Conservation (phyloP, 140 eudicot species). For the Erigeron philadelphicus region DNA sequence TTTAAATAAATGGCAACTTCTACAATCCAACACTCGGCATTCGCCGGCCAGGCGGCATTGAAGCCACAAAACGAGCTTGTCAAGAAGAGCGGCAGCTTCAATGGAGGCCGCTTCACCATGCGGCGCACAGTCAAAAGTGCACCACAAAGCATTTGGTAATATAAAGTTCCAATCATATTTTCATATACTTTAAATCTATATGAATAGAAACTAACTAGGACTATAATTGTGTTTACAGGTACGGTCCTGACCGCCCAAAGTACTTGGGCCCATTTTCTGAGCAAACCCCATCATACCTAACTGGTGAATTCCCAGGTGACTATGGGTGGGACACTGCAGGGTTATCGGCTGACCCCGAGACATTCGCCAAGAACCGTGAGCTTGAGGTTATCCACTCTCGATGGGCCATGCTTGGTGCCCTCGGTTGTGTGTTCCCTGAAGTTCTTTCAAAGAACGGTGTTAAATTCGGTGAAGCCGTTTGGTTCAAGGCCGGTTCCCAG, state of each 20-base stretch:
- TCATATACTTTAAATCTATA: too few relatives aligned
- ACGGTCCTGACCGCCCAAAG: conserved; percentile 82
- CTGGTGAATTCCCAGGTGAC: conserved; percentile 96
- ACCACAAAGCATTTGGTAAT: too few relatives aligned
- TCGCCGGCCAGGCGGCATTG: too few relatives aligned
- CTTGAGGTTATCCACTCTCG: conserved; percentile 87
- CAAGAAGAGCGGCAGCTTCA: conserved; percentile 46
- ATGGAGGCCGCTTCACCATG: too few relatives aligned
- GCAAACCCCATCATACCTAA: conserved; percentile 89
- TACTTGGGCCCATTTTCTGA: conserved; percentile 93
- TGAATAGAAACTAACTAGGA: background rate
- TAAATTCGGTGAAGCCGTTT: conserved; percentile 79
- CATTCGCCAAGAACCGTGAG: conserved; percentile 89
- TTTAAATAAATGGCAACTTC: conserved; percentile 60
- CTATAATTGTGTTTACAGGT: conserved; percentile 38
- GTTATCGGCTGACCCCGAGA: conserved; percentile 84
- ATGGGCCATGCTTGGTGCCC: conserved; percentile 95
- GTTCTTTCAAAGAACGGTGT: conserved; percentile 77
- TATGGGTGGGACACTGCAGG: conserved; percentile 98
- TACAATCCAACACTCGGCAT: conserved; percentile 48
- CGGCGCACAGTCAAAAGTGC: too few relatives aligned
- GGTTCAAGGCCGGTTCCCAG: conserved; percentile 94
- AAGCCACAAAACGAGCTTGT: conserved; percentile 49
- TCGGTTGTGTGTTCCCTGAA: conserved; percentile 91
- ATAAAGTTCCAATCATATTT: too few relatives aligned